phyloP scores from a whole-genome alignment of 2,329 filamentous ascomycete species.

The Fusarium sp. region DNA sequence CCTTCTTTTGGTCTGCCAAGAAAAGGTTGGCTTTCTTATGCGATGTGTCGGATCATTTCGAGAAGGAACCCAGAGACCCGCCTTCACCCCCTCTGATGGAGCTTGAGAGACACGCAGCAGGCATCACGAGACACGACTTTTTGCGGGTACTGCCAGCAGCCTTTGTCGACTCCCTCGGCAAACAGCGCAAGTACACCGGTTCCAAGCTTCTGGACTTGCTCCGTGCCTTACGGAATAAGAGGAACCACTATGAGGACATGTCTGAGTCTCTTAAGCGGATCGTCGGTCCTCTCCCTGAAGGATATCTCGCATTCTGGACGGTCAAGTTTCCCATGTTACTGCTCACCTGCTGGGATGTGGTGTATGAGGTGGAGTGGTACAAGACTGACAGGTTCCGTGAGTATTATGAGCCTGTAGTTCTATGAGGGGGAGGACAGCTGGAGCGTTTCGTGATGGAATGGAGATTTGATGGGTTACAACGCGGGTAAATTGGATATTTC shows the following conservation, averaged over 20 bases:
- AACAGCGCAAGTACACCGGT: constrained; percentile 95
- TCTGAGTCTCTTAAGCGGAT: constrained; percentile 78
- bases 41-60: constrained; percentile 96
- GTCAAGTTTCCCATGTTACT: constrained; percentile 83
- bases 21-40: constrained; percentile 94
- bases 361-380: constrained; percentile 77
- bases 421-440: constrained; percentile 44
- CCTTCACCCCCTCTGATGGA: constrained; percentile 77
- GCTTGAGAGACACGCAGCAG: constrained; percentile 68
- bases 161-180: constrained; percentile 91
- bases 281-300: constrained; percentile 83
- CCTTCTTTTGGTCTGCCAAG: constrained; percentile 95
- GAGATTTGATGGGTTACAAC: background rate
- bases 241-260: constrained; percentile 98
- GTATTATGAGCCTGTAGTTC: constrained; percentile 73
- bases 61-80: constrained; percentile 90
- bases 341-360: constrained; percentile 83
- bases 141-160: constrained; percentile 81
- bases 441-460: background rate
- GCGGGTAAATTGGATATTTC: background rate
- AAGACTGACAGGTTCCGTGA: constrained; percentile 77
- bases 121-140: constrained; percentile 81
- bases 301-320: constrained; percentile 89
- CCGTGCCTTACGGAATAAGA: constrained; percentile 93
- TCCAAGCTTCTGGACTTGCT: constrained; percentile 87